Evolutionary conservation across 352 stramenopile genomes (phyloP), one percentile per base, ranked within the genome.

Genomic region (Globisporangium ultimum): DNA sequence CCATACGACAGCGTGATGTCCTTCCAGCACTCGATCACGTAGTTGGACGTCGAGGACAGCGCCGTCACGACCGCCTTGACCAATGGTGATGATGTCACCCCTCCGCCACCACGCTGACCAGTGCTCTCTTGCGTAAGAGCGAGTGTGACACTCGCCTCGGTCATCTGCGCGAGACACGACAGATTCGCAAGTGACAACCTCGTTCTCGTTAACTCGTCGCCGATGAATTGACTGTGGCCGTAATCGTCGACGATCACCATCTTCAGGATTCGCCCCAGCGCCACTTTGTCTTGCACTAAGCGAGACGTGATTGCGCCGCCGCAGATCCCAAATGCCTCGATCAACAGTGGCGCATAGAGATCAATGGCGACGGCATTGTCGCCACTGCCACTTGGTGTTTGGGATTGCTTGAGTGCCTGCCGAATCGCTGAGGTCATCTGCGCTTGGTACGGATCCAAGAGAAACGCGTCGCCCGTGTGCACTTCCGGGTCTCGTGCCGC

Each of bases 381-480:
- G 17, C 20, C 53, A 34, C 14, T 54, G 41, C 13, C 51, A 56
- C 4, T 63, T 15, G 59, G 34, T 17, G 45, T 50, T 60, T 72
- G 58, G 10, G 63, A 65, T 55, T 91, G 81, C 51, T 90, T 89
- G 14, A 89, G 58, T 12, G 87, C 77, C 53, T 93, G 87, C 4
- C 87, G 84, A 22, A 94, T 66, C 41, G 87, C 86, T 22, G 87
- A 87, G 10, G 78, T 86, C 57, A 95, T 76, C 48, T 95, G 87
- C 8, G 87, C 87, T 68, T 89, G 80, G 46, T 95, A 95, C 21
- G 86, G 82, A 41, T 91, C 83, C 24, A 95, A 63, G 50, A 95
- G 50, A 53, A 75, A 87, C 10, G 78, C 74, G 28, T 82, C 68
- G 0, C 71, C 76, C 8, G 67, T 66, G 6, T 64, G 41, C 0